Percentiles rank a stretch among this genome's conserved stretches.
Evolutionary conservation across 345 rosid species (phyloP).

Genomic region (Dipteronia dyeriana): DNA sequence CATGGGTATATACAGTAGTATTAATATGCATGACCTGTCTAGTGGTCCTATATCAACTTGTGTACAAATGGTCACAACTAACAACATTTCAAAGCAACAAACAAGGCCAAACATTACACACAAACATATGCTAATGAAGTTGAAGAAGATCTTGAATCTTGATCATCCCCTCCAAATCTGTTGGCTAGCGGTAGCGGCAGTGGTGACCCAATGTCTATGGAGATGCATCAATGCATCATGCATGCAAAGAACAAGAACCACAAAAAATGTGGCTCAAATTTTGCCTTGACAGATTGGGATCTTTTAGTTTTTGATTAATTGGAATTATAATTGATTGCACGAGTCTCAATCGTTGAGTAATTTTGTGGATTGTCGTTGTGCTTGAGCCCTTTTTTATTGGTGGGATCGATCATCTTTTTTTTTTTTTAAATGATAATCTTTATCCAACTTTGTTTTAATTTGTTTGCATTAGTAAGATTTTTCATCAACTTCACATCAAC

Average conservation of each 20-base stretch:
- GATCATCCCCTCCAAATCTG: background rate
- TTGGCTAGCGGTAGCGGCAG: background rate
- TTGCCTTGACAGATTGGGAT: background rate
- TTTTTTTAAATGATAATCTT: background rate
- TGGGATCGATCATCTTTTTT: background rate
- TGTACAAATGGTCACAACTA: background rate
- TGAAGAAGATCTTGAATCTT: no score
- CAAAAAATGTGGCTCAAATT: background rate
- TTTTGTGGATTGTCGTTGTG: slow-evolving; percentile 4
- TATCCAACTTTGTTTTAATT: background rate
- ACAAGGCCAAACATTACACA: no score
- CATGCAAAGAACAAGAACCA: background rate
- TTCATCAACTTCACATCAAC: background rate
- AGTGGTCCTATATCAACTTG: background rate
- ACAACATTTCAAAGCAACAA: no score
- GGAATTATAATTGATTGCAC: background rate
- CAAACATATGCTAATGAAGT: background rate
- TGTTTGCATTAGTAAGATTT: background rate
- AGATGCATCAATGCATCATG: no score
- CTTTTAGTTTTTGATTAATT: background rate
- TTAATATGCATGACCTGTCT: background rate
- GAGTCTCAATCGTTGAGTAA: slow-evolving; percentile 4
- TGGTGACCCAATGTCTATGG: slow-evolving; percentile 1
- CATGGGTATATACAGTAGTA: background rate
- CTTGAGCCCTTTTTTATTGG: background rate